Percentiles rank a stretch among this genome's conserved stretches.
phyloP scores from a whole-genome alignment of 805 yeast species.

The Metschnikowia bowlesiae region DNA sequence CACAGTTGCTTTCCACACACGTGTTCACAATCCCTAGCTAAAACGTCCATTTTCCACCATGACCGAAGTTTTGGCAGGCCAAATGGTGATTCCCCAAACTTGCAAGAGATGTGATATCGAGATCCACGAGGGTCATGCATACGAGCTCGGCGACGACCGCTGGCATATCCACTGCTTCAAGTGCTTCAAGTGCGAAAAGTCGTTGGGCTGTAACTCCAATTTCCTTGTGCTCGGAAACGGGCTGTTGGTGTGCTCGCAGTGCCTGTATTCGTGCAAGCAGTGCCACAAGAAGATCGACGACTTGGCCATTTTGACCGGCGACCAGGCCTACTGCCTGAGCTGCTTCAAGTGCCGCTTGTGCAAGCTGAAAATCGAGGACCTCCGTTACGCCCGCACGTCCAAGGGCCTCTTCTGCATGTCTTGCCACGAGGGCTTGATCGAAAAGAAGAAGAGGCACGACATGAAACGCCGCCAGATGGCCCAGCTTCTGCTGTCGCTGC shows the following conservation, averaged over 20 bases:
- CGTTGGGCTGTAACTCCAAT: conserved; percentile 82
- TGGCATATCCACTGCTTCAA: conserved; percentile 95
- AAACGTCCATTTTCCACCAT: not conserved
- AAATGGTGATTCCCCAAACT: conserved; percentile 17
- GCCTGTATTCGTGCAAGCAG: conserved; percentile 85
- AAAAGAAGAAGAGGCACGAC: conserved; percentile 66
- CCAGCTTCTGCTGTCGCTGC: conserved; percentile 24
- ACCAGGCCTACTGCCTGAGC: conserved; percentile 86
- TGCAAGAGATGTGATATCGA: conserved; percentile 41
- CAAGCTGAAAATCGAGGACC: conserved; percentile 77
- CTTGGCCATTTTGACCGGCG: conserved; percentile 90
- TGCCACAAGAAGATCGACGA: conserved; percentile 88
- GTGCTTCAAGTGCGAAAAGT: conserved; percentile 77
- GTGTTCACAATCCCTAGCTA: not conserved
- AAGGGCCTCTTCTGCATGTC: conserved; percentile 90
- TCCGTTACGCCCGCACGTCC: conserved; percentile 87
- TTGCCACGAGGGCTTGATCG: conserved; percentile 81
- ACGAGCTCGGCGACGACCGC: conserved; percentile 87
- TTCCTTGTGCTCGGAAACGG: conserved; percentile 93
- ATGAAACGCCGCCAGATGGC: conserved; percentile 35
- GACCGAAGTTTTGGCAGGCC: conserved; percentile 3
- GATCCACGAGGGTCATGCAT: conserved; percentile 88
- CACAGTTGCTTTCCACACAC: not conserved
- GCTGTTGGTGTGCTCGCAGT: conserved; percentile 79
- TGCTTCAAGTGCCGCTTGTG: conserved; percentile 92